phyloP scores from a whole-genome alignment of 768 basidiomycete species.

The Tremella yokohamensis region DNA sequence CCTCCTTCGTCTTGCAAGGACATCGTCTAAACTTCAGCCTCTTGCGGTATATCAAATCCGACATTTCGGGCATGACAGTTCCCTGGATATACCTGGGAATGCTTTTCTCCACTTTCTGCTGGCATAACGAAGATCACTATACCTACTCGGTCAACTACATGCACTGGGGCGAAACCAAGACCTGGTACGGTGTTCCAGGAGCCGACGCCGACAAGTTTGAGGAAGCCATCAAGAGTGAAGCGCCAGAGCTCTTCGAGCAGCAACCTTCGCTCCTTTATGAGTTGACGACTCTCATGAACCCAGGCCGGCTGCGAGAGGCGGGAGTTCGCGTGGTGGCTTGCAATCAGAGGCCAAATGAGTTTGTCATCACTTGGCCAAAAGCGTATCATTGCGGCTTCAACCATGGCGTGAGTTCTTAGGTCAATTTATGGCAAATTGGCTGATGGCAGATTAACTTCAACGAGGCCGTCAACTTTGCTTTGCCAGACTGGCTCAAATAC shows the following conservation, averaged over 20 bases:
- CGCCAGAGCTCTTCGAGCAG: conserved; percentile 95
- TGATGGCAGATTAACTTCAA: conserved; percentile 83
- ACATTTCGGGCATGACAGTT: conserved; percentile 99
- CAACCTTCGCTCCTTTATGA: conserved; percentile 97
- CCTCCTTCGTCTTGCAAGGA: not conserved
- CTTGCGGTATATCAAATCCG: conserved; percentile 93
- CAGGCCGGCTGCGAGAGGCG: conserved; percentile 74
- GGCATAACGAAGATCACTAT: conserved; percentile 99
- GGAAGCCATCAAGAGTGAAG: conserved; percentile 87
- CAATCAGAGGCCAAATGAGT: conserved; percentile 95
- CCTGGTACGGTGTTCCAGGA: conserved; percentile 99
- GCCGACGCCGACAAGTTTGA: conserved; percentile 93
- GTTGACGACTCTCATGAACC: conserved; percentile 96
- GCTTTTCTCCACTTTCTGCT: conserved; percentile 98
- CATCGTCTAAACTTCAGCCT: conserved; percentile 51
- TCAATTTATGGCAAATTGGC: not conserved
- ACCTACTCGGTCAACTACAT: conserved; percentile 95
- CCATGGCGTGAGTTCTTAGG: conserved; percentile 70
- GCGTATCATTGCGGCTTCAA: conserved; percentile 98
- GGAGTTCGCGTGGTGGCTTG: conserved; percentile 90
- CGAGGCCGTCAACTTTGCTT: conserved; percentile 96
- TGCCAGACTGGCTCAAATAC: conserved; percentile 87
- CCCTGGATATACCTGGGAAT: conserved; percentile 99
- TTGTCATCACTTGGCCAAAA: conserved; percentile 95
- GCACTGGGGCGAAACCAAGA: conserved; percentile 99